Conservation (phyloP, 805 yeast species). For the Suhomyces prunicola region DNA sequence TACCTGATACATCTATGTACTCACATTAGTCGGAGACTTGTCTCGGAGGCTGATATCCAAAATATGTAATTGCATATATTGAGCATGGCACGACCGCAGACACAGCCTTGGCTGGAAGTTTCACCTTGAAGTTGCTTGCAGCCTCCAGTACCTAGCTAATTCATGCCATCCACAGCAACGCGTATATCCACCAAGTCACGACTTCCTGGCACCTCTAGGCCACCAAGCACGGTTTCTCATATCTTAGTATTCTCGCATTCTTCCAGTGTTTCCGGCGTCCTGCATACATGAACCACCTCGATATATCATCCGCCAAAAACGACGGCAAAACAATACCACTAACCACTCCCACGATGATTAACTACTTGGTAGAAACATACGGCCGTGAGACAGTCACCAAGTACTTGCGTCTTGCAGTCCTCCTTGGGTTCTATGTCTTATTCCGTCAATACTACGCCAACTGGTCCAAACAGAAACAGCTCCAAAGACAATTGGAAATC, state of each 20-base stretch:
- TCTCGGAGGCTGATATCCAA: too few species aligned
- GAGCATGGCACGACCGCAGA: neutral
- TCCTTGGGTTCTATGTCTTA: slow-evolving; percentile 63
- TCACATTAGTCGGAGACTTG: too few species aligned
- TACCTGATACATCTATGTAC: too few species aligned
- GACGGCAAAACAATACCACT: neutral
- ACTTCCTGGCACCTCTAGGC: too few species aligned
- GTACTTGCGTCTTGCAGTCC: slow-evolving; percentile 45
- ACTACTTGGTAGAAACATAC: neutral
- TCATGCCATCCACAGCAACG: too few species aligned
- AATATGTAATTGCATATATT: neutral
- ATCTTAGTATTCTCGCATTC: neutral
- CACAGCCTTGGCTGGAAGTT: too few species aligned
- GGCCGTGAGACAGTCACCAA: slow-evolving; percentile 39
- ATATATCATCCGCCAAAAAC: neutral
- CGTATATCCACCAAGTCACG: too few species aligned
- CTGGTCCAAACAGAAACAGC: slow-evolving; percentile 55
- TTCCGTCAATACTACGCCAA: slow-evolving; percentile 54
- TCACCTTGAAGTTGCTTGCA: too few species aligned
- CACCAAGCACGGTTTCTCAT: too few species aligned
- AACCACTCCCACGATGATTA: neutral
- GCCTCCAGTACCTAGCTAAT: too few species aligned
- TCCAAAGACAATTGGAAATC: slow-evolving; percentile 42
- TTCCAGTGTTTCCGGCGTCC: neutral
- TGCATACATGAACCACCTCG: neutral